A percentile compares a stretch with the other conserved stretches of the same genome.
These are phyloP conservation scores for Colletotrichum eremochloae DNA, from an alignment of 2,329 filamentous ascomycete genomes.

Conservation along the genomic window DNA sequence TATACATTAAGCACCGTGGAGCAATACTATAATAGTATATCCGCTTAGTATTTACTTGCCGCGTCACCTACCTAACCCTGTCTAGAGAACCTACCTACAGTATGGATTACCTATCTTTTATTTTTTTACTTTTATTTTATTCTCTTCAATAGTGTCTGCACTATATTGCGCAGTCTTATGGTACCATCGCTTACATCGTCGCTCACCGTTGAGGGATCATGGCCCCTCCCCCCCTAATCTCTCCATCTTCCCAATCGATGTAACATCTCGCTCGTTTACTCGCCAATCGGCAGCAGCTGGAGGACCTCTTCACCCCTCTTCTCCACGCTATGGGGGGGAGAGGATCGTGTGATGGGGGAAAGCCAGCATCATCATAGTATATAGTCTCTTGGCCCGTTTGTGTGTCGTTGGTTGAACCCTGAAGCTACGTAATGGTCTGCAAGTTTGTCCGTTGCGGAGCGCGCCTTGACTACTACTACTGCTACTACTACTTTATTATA, in stretches of 20 bases:
- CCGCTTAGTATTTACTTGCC: too few species aligned
- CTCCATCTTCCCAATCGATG: constrained; percentile 35
- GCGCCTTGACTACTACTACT: too few species aligned
- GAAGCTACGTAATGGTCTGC: constrained; percentile 25
- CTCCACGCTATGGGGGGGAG: constrained; percentile 15
- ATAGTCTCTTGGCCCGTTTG: constrained; percentile 23
- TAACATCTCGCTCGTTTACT: constrained; percentile 41
- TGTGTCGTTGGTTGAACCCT: constrained; percentile 26
- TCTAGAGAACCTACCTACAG: not conserved
- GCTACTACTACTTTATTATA: not conserved
- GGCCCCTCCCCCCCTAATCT: not conserved
- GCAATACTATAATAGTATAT: too few species aligned
- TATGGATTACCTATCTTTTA: not conserved
- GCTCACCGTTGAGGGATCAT: constrained; percentile 25
- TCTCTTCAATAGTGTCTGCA: not conserved
- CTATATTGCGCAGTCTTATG: not conserved
- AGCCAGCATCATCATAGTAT: constrained; percentile 16
- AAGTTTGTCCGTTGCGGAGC: constrained; percentile 1
- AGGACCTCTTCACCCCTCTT: not conserved
- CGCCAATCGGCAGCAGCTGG: constrained; percentile 39
- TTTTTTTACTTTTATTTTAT: not conserved
- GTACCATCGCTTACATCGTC: not conserved
- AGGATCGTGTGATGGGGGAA: constrained; percentile 26
- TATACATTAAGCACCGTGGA: too few species aligned
- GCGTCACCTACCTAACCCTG: not conserved